Evolutionary conservation across 2,329 filamentous ascomycete genomes (phyloP), one percentile per base, ranked within the genome.

Genomic region (Nigrograna mackinnonii): DNA sequence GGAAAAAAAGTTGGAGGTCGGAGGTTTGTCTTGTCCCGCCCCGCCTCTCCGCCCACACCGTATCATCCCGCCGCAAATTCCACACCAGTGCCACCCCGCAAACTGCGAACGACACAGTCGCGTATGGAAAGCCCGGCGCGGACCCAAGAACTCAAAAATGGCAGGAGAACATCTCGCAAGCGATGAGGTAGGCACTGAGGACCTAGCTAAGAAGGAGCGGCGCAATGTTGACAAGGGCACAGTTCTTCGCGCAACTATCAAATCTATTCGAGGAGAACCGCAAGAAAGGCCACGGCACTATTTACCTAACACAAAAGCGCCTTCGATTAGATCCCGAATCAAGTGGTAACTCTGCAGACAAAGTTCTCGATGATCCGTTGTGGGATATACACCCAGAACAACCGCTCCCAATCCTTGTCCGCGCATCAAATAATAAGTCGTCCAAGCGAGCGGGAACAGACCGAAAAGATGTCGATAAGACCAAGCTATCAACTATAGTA

Each of bases 401-500:
- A 20, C 83, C 85, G 5, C 72, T 87, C 12, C 86, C 91, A 6
- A 74, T 97, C 45, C 74, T 97, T 33, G 82, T 99, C 52, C 85
- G 91, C 47, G 92, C 90, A 12, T 87, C 87, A 22, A 89, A 97
- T 67, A 90, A 89, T 58, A 88, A 66, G 43, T 71, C 67, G n/a
- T 62, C 78, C 48, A 76, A 79, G 49, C 77, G 78, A 41, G 68
- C 75, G 30, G 46, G 47, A 13, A 37, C 49, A 20, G 60, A 58
- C 7, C 66, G 66, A 37, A 42, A 58, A 32, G 67, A 77, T 42
- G 85, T 61, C 14, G 49, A 86, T 53, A 84, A 83, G 58, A 71
- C 88, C 54, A 95, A 91, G 68, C 65, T 96, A 19, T 89, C 89
- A 2, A 97, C 94, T 0, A 70, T 96, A 0, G 91, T 97, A 1